A percentile compares a stretch with the other conserved stretches of the same genome.
phyloP scores from a whole-genome alignment of 306 rosid genomes.

The Cucurbita ficifolia region DNA sequence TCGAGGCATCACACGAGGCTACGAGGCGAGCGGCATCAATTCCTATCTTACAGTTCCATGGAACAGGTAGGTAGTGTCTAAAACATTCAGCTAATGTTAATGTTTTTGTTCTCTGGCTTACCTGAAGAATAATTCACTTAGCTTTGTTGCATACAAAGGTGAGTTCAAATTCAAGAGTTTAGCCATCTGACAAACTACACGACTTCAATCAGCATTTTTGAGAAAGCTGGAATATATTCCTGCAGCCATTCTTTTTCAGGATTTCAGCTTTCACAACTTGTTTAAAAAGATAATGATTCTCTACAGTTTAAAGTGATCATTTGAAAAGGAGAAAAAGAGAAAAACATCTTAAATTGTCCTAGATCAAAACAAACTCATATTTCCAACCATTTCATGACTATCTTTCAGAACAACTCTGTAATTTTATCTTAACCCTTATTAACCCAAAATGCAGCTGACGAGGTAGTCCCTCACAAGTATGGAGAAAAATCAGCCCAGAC shows the following conservation, averaged over 20 bases:
- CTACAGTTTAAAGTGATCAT: not conserved
- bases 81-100: not conserved
- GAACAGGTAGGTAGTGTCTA: constrained; percentile 40
- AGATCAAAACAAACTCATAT: not conserved
- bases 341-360: not conserved
- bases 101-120: not conserved
- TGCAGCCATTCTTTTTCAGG: not conserved
- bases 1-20: constrained; percentile 75
- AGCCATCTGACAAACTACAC: not conserved
- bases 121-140: not conserved
- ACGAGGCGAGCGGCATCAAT: constrained; percentile 75
- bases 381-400: not conserved
- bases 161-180: not conserved
- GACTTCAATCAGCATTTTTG: not conserved
- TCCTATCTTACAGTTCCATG: constrained; percentile 71
- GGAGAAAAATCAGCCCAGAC: constrained; percentile 75
- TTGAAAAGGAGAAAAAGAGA: not conserved
- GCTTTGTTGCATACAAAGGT: not conserved
- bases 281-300: not conserved
- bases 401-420: not conserved
- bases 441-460: constrained; percentile 35
- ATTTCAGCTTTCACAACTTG: not conserved
- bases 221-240: not conserved
- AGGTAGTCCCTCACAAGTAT: constrained; percentile 48
- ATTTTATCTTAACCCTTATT: not conserved